Percentiles rank a stretch among this genome's conserved stretches.
Evolutionary conservation across 2,329 filamentous ascomycete genomes (phyloP).

Genomic region (Cercospora sesami): DNA sequence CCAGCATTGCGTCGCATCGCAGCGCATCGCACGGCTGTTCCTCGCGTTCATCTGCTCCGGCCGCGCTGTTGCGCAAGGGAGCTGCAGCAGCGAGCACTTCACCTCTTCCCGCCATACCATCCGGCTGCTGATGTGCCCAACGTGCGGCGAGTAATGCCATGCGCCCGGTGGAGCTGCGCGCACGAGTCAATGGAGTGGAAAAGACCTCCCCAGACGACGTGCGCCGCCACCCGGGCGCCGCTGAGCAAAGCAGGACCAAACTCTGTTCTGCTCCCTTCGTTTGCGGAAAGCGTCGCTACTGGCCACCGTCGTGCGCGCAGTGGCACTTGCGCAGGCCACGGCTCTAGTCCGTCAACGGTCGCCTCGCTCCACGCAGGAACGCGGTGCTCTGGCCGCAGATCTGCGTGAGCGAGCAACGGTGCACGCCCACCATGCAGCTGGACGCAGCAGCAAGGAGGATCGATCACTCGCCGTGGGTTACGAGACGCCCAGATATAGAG

Average conservation of each 20-base stretch:
- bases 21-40: slow-evolving; percentile 3
- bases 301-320: not conserved
- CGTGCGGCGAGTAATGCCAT: not conserved
- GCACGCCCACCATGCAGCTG: slow-evolving; percentile 5
- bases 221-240: not conserved
- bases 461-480: not conserved
- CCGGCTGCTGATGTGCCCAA: not conserved
- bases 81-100: not conserved
- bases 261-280: not conserved
- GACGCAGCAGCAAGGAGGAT: slow-evolving; percentile 13
- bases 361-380: slow-evolving; percentile 1
- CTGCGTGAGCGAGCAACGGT: not conserved
- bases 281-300: not conserved
- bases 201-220: not conserved
- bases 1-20: slow-evolving; percentile 5
- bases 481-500: slow-evolving; percentile 6
- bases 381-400: not conserved
- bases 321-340: not conserved
- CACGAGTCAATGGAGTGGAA: not conserved
- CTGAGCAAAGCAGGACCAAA: slow-evolving; percentile 2
- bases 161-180: not conserved
- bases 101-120: not conserved
- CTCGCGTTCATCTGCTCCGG: not conserved
- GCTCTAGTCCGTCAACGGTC: not conserved
- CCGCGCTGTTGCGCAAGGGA: not conserved